phyloP scores from a whole-genome alignment of 208 protist species.

The Eutreptiella sp. region DNA sequence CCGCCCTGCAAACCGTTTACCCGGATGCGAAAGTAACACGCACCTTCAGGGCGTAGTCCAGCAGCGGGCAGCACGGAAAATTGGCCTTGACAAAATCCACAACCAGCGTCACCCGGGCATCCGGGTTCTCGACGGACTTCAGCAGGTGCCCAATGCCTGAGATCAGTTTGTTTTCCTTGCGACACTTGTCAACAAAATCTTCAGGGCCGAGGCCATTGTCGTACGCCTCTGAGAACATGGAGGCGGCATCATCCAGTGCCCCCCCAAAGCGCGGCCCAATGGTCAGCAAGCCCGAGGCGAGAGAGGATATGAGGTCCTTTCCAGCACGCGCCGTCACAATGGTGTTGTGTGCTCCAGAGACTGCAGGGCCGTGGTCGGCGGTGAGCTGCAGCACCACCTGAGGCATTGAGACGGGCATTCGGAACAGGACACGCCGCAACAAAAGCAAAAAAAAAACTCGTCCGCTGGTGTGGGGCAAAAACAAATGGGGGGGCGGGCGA shows the following conservation, averaged over 20 bases:
- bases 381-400: constrained; percentile 45
- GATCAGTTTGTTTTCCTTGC: constrained; percentile 55
- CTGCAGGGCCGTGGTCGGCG: constrained; percentile 71
- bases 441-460: too few relatives aligned
- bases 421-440: too few relatives aligned
- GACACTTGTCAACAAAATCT: constrained; percentile 64
- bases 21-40: too few relatives aligned
- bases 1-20: too few relatives aligned
- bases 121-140: constrained; percentile 64
- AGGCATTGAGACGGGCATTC: neutral
- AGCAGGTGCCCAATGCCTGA: constrained; percentile 69
- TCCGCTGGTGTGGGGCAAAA: too few relatives aligned
- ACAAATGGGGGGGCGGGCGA: too few relatives aligned
- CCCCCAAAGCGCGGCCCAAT: constrained; percentile 74
- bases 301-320: constrained; percentile 68
- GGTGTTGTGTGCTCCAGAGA: constrained; percentile 75
- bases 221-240: constrained; percentile 40
- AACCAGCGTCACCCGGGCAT: constrained; percentile 64
- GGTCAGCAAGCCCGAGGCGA: constrained; percentile 68
- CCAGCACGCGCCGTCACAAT: constrained; percentile 72
- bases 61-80: constrained; percentile 42
- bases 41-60: constrained; percentile 53
- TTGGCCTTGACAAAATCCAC: constrained; percentile 49
- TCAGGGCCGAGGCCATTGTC: constrained; percentile 45
- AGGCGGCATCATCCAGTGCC: constrained; percentile 57